phyloP scores from a whole-genome alignment of 208 protist genomes.

The Leishmania aethiopica region DNA sequence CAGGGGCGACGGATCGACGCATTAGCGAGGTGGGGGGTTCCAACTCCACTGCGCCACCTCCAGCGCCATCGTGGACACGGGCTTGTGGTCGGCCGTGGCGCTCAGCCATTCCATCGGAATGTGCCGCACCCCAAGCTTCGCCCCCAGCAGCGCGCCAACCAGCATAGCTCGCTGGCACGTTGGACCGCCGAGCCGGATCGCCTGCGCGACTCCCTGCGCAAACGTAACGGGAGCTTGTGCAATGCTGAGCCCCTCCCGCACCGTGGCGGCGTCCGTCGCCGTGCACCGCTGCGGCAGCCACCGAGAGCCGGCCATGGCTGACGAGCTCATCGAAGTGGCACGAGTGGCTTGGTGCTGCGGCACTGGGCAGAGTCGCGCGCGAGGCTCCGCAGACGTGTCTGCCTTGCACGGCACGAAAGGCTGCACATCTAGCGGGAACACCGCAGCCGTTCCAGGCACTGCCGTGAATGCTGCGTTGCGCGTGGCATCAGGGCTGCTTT shows the following conservation, averaged over 20 bases:
- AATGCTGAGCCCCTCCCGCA: conserved; percentile 65
- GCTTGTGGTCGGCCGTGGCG: conserved; percentile 63
- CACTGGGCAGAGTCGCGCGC: neutral
- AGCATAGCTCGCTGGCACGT: conserved; percentile 74
- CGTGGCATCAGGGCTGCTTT: conserved; percentile 75
- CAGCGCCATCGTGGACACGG: conserved; percentile 68
- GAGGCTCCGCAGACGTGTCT: neutral
- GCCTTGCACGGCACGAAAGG: conserved; percentile 10
- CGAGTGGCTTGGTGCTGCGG: conserved; percentile 1
- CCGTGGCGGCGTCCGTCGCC: conserved; percentile 35
- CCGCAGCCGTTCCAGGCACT: conserved; percentile 38
- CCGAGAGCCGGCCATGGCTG: neutral
- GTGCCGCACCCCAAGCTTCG: conserved; percentile 59
- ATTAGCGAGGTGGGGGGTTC: conserved; percentile 76
- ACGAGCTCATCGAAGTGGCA: neutral
- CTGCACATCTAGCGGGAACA: conserved; percentile 60
- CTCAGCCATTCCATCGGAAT: conserved; percentile 78
- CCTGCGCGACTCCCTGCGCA: conserved; percentile 49
- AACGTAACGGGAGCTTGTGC: conserved; percentile 53
- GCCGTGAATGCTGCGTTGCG: conserved; percentile 76
- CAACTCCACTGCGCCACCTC: conserved; percentile 86
- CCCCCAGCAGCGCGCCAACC: conserved; percentile 82
- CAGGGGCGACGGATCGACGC: neutral
- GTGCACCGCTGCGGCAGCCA: conserved; percentile 38
- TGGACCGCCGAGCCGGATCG: conserved; percentile 53